Base-by-base conservation (phyloP, 1,284 basidiomycete species). In the Albatrellus sp. region DNA sequence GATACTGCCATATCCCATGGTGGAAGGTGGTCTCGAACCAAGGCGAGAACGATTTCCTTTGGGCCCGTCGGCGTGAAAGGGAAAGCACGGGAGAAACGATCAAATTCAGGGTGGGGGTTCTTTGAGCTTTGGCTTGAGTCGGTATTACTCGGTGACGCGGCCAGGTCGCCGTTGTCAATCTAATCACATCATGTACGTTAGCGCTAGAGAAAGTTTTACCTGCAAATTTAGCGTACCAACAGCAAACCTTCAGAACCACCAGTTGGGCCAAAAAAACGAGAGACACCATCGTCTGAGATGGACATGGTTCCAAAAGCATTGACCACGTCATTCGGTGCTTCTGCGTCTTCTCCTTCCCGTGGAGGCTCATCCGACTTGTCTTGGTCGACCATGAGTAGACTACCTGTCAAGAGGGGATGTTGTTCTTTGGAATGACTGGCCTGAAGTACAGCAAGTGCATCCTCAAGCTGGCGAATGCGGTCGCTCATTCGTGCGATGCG, bases 391-490 rank as follows among this genome's bases (percentile, higher is more conserved):
- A 57, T 57, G 16, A 75, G 51, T 5, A 75, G 58, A 37, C 73
- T 68, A 44, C 73, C 71, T 17, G 67, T 66, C 10, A 83, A 67
- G 10, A 83, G 65, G 0, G 80, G 80, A 52, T 83, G 80, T 3
- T 69, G 66, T 31, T 76, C 75, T 1, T 63, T 58, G 2, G 73
- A 75, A 49, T 68, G 62, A 49, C 66, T 60, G 10, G 67, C 59
- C 37, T 80, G 76, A 0, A 79, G 56, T 2, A 62, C 49, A 3
- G 69, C 58, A 6, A 82, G 64, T 0, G 77, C 80, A 45, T 78
- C 77, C 59, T 82, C 80, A 7, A 82, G 71, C 50, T 73, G 66
- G 40, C 74, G 67, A 40, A 82, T 73, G n/a, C 80, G 70, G 10
- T 69, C 65, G 50, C 70, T 65, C 60, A 81, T 71, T 42, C 63